A percentile compares a stretch with the other conserved stretches of the same genome.
Conservation (phyloP, 2,329 filamentous ascomycete genomes). For the Aulographum hederae region DNA sequence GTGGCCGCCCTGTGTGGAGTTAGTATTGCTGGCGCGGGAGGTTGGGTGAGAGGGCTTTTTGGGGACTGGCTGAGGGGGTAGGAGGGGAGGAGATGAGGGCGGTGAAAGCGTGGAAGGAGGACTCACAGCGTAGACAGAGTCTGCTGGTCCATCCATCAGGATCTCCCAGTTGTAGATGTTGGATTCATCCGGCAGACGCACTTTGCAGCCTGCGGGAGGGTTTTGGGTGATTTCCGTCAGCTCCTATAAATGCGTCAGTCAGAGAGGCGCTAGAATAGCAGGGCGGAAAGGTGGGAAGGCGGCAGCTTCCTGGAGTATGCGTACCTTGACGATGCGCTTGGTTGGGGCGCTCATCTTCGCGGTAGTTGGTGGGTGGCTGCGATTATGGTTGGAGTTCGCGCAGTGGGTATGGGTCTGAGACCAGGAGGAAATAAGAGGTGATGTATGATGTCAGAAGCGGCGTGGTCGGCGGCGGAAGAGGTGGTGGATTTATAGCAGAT, state of each 20-base stretch:
- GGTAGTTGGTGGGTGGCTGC: too few relatives aligned
- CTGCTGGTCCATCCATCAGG: constrained; percentile 44
- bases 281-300: background rate
- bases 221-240: constrained; percentile 36
- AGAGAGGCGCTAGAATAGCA: constrained; percentile 1
- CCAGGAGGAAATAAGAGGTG: too few relatives aligned
- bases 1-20: constrained; percentile 38
- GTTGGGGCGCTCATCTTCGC: constrained; percentile 18
- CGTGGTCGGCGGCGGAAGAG: too few relatives aligned
- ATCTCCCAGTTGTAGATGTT: constrained; percentile 53
- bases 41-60: background rate
- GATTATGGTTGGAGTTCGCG: too few relatives aligned
- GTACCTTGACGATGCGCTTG: constrained; percentile 28
- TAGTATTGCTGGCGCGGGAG: too few relatives aligned
- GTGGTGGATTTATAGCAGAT: too few relatives aligned
- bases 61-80: background rate
- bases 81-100: background rate
- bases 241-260: constrained; percentile 28
- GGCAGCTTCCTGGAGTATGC: too few relatives aligned
- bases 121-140: constrained; percentile 45
- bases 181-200: constrained; percentile 40
- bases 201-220: constrained; percentile 37
- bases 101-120: background rate
- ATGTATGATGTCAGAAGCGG: too few relatives aligned
- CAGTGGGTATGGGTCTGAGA: too few relatives aligned